Conservation (phyloP, 169 alveolate species). For the Blepharisma undulans region DNA sequence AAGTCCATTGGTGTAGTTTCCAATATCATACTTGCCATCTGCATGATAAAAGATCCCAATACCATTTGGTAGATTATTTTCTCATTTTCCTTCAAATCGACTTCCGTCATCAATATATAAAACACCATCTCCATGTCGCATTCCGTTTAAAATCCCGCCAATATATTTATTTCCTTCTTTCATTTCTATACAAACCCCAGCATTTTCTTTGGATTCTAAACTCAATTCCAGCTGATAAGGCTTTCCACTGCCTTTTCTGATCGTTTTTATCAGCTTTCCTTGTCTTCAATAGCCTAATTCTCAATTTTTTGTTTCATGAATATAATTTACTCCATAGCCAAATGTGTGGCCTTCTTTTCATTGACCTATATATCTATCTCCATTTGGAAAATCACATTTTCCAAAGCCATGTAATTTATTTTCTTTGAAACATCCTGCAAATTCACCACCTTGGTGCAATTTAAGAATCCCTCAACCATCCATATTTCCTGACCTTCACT, state of each 20-base stretch:
- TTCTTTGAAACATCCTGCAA: constrained; percentile 15
- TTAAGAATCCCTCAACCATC: constrained; percentile 29
- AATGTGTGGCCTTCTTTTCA: constrained; percentile 7
- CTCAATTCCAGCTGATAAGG: constrained; percentile 11
- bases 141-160: constrained; percentile 23
- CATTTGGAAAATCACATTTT: constrained; percentile 7
- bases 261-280: neutral
- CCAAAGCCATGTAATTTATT: constrained; percentile 14
- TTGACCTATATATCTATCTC: constrained; percentile 12
- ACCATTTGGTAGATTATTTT: constrained; percentile 19
- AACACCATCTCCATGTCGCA: constrained; percentile 30
- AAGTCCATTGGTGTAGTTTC: neutral
- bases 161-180: constrained; percentile 9
- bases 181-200: neutral
- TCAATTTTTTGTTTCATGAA: neutral
- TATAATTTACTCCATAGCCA: constrained; percentile 25
- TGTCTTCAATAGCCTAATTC: neutral
- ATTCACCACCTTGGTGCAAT: constrained; percentile 16
- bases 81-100: constrained; percentile 22
- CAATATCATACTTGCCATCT: constrained; percentile 18
- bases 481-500: neutral
- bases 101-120: constrained; percentile 14
- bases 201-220: neutral
- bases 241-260: constrained; percentile 8
- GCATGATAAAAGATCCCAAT: constrained; percentile 7